Conservation (phyloP, 2,329 filamentous ascomycete genomes). For the Neofusicoccum sp. region DNA sequence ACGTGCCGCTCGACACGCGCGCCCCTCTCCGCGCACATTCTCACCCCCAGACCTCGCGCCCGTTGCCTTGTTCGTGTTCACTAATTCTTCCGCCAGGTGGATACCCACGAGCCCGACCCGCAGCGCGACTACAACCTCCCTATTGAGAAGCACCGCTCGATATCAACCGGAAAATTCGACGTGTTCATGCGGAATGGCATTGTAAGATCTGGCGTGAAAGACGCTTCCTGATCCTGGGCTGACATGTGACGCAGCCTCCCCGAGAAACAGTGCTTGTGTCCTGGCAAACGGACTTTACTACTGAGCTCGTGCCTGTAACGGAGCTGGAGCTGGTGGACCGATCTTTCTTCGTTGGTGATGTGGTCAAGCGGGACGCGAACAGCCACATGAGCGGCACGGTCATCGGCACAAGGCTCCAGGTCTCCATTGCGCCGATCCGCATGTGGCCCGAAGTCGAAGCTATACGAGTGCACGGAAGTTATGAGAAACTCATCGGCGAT, state of each 20-base stretch:
- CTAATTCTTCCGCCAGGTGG: constrained; percentile 34
- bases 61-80: not conserved
- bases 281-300: constrained; percentile 44
- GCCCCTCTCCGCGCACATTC: not conserved
- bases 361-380: constrained; percentile 50
- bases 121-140: constrained; percentile 39
- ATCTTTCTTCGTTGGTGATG: constrained; percentile 54
- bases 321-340: constrained; percentile 54
- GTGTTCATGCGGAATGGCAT: constrained; percentile 44
- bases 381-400: constrained; percentile 56
- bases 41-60: not conserved
- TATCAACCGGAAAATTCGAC: constrained; percentile 33
- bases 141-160: constrained; percentile 34
- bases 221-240: not conserved
- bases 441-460: constrained; percentile 19
- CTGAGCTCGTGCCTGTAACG: constrained; percentile 41
- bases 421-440: constrained; percentile 42
- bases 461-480: constrained; percentile 24
- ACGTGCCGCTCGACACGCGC: constrained; percentile 19
- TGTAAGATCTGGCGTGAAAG: not conserved
- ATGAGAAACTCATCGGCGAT: constrained; percentile 20
- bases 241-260: constrained; percentile 39
- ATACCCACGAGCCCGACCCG: constrained; percentile 46
- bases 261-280: constrained; percentile 52
- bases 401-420: constrained; percentile 47